These are phyloP conservation scores for Hirschioporus abietinus DNA, from an alignment of 768 basidiomycete genomes.

Conservation along the genomic window DNA sequence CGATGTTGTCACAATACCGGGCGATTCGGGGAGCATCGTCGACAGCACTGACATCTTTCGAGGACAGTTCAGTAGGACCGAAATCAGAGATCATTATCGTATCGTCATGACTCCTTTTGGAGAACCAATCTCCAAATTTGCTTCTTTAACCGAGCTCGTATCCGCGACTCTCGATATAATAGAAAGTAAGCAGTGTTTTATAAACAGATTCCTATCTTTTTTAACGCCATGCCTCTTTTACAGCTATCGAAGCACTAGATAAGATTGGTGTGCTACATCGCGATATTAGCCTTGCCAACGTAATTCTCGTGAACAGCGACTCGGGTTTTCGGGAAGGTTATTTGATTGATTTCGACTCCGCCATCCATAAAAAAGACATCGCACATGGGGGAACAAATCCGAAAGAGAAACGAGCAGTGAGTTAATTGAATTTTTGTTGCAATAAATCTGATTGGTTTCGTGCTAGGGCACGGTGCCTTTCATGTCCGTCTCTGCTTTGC, in stretches of 20 bases:
- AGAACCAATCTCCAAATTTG: background rate
- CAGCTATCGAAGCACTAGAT: background rate
- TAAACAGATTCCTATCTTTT: too few relatives aligned
- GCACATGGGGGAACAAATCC: background rate
- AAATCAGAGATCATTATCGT: background rate
- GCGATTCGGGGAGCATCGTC: background rate
- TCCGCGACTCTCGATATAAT: too few relatives aligned
- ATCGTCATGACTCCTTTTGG: background rate
- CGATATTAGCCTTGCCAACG: background rate
- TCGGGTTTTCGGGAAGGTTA: background rate
- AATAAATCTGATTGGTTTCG: background rate
- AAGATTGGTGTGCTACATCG: background rate
- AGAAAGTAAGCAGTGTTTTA: too few relatives aligned
- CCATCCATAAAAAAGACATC: background rate
- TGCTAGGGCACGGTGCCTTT: slow-evolving; percentile 1
- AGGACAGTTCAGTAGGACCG: background rate
- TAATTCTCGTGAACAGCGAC: background rate
- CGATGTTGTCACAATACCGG: background rate
- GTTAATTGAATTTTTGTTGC: background rate
- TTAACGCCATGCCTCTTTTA: too few relatives aligned
- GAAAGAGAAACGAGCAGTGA: background rate
- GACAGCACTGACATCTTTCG: background rate
- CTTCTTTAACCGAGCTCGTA: too few relatives aligned
- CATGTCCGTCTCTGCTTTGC: background rate
- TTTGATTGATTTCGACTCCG: background rate